phyloP scores from a whole-genome alignment of 2,329 filamentous ascomycete genomes.

The Trichoderma koningii region DNA sequence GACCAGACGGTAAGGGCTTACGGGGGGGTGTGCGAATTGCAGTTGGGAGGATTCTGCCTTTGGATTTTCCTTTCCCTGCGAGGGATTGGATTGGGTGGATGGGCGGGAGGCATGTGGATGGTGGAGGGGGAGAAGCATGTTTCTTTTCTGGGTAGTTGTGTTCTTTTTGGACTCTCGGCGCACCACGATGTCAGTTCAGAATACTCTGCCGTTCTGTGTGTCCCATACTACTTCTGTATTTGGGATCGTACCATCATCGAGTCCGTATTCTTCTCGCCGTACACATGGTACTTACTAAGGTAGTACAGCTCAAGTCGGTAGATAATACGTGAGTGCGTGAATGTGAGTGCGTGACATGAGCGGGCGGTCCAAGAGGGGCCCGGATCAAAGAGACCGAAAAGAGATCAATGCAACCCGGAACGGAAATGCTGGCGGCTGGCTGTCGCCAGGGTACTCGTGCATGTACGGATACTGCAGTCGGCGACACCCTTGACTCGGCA shows the following conservation, averaged over 20 bases:
- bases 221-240: too few relatives aligned
- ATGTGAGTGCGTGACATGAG: background rate
- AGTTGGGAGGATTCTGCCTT: background rate
- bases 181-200: background rate
- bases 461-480: too few relatives aligned
- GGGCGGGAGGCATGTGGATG: background rate
- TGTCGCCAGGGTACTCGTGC: too few relatives aligned
- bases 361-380: conserved; percentile 7
- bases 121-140: background rate
- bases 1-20: conserved; percentile 15
- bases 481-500: conserved; percentile 10
- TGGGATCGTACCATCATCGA: too few relatives aligned
- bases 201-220: too few relatives aligned
- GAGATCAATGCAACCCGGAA: background rate
- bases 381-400: background rate
- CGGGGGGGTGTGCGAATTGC: background rate
- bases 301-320: too few relatives aligned
- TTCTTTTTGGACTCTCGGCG: background rate
- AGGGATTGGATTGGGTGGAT: too few relatives aligned
- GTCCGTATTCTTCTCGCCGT: too few relatives aligned
- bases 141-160: too few relatives aligned
- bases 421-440: background rate
- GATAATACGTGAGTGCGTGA: too few relatives aligned
- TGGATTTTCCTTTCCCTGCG: background rate
- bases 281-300: too few relatives aligned